These are phyloP conservation scores for Bretziella fagacearum DNA, from an alignment of 2,329 filamentous ascomycete species.

Conservation along the genomic window DNA sequence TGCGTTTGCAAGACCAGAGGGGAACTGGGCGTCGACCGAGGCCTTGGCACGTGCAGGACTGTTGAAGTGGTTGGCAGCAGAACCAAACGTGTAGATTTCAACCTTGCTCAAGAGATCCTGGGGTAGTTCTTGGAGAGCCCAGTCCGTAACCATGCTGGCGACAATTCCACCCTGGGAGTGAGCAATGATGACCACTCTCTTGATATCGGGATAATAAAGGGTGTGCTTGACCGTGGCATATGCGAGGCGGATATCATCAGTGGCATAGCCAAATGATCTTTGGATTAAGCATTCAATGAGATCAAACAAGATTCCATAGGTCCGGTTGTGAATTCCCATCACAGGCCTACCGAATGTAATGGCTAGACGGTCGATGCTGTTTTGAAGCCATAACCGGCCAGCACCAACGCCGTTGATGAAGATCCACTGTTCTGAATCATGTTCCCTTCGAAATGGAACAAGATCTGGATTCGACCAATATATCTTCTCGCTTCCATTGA, in stretches of 20 bases:
- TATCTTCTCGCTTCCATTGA: slow-evolving; percentile 34
- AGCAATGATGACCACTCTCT: slow-evolving; percentile 55
- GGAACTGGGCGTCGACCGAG: background rate
- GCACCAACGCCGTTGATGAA: slow-evolving; percentile 59
- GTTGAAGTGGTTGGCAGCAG: slow-evolving; percentile 67
- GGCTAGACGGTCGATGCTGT: slow-evolving; percentile 53
- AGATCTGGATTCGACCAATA: slow-evolving; percentile 38
- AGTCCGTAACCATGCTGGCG: slow-evolving; percentile 55
- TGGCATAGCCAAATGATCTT: slow-evolving; percentile 56
- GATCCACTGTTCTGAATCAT: slow-evolving; percentile 56
- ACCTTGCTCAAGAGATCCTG: slow-evolving; percentile 49
- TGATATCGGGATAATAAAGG: slow-evolving; percentile 42
- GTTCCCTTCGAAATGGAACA: slow-evolving; percentile 30
- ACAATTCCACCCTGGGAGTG: slow-evolving; percentile 68
- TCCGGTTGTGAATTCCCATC: slow-evolving; percentile 59
- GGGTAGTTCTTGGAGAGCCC: slow-evolving; percentile 55
- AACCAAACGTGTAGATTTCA: slow-evolving; percentile 65
- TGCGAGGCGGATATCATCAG: slow-evolving; percentile 46
- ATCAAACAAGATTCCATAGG: slow-evolving; percentile 58
- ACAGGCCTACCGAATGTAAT: slow-evolving; percentile 55
- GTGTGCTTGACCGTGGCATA: slow-evolving; percentile 44
- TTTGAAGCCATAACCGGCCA: slow-evolving; percentile 48
- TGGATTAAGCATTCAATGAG: slow-evolving; percentile 63
- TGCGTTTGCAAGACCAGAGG: background rate
- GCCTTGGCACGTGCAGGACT: slow-evolving; percentile 33